Percentiles rank a stretch among this genome's conserved stretches.
phyloP scores from a whole-genome alignment of 2,329 filamentous ascomycete species.

The Penicillium sp. region DNA sequence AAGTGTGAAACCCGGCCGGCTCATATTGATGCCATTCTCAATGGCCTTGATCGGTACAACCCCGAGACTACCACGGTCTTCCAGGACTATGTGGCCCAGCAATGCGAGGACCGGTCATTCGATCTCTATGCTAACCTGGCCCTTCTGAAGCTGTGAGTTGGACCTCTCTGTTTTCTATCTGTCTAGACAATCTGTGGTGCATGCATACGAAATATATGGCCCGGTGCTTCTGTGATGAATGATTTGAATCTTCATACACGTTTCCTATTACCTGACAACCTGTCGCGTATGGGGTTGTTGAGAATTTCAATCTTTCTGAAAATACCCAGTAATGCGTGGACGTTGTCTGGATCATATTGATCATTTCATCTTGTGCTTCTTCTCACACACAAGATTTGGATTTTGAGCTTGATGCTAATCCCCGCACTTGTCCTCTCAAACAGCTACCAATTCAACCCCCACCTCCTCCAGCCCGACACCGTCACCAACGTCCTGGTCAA shows the following conservation, averaged over 20 bases:
- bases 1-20: constrained; percentile 89
- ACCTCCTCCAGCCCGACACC: constrained; percentile 94
- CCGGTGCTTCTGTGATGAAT: constrained; percentile 67
- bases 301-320: constrained; percentile 77
- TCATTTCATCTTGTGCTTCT: neutral
- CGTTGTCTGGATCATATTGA: constrained; percentile 19
- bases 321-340: constrained; percentile 42
- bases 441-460: constrained; percentile 99
- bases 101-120: constrained; percentile 93
- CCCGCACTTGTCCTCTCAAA: constrained; percentile 2
- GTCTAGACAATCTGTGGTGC: neutral
- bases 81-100: constrained; percentile 90
- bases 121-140: constrained; percentile 98
- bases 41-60: constrained; percentile 97
- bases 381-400: neutral
- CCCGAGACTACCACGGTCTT: constrained; percentile 92
- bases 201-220: neutral
- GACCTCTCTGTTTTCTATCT: constrained; percentile 17
- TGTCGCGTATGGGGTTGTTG: constrained; percentile 61
- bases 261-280: constrained; percentile 97
- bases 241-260: constrained; percentile 64
- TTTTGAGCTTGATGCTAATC: constrained; percentile 16
- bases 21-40: constrained; percentile 90
- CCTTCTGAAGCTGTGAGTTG: constrained; percentile 85
- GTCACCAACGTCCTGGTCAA: constrained; percentile 99